These are phyloP conservation scores for Pelagomonas calceolata DNA, from an alignment of 108 stramenopile genomes.

Conservation along the genomic window DNA sequence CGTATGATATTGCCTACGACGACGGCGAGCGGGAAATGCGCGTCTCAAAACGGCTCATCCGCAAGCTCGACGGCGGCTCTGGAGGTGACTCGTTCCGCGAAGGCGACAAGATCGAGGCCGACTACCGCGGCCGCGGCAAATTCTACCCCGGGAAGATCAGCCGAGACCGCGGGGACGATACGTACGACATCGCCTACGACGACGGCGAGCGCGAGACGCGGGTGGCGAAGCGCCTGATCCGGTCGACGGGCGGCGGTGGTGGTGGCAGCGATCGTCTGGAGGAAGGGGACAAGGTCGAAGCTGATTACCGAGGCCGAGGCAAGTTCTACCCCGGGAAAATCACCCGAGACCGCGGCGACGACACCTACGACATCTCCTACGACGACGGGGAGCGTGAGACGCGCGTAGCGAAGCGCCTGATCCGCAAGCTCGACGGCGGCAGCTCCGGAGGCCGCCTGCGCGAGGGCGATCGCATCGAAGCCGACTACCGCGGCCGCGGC, in stretches of 20 bases:
- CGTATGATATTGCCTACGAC: constrained; percentile 20
- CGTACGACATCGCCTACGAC: constrained; percentile 20
- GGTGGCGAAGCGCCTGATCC: constrained; percentile 2
- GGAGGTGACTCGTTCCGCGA: neutral
- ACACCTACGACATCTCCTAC: constrained; percentile 32
- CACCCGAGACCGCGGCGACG: constrained; percentile 27
- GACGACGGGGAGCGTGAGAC: constrained; percentile 44
- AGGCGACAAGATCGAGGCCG: constrained; percentile 34
- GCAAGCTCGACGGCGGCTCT: neutral
- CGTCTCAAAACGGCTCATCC: constrained; percentile 3
- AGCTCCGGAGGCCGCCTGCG: neutral
- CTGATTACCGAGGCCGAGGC: constrained; percentile 18
- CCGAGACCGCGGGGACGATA: constrained; percentile 16
- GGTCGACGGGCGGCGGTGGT: neutral
- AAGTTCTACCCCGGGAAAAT: constrained; percentile 37
- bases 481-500: neutral
- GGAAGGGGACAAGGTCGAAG: constrained; percentile 37
- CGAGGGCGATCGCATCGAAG: neutral
- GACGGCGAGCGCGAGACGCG: constrained; percentile 14
- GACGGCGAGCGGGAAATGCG: constrained; percentile 16
- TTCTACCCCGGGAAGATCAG: constrained; percentile 25
- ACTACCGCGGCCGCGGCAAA: constrained; percentile 25
- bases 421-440: constrained; percentile 1
- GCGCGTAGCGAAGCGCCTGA: constrained; percentile 13
- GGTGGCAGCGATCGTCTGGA: neutral